These are phyloP conservation scores for Aphanomyces invadans DNA, from an alignment of 352 stramenopile species.

Conservation along the genomic window DNA sequence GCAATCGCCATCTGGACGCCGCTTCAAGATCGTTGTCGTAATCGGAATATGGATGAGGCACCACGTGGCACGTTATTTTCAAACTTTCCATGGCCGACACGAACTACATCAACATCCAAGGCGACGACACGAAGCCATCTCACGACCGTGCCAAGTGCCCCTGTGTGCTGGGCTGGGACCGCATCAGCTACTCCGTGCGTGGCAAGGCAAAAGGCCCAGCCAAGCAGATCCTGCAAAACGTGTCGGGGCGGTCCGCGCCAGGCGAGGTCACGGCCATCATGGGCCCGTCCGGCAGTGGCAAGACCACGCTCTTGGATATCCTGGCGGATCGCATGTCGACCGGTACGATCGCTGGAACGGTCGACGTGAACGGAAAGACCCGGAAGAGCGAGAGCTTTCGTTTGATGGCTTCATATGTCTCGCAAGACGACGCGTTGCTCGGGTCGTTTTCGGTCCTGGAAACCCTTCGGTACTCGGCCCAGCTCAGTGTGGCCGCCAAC, in stretches of 20 bases:
- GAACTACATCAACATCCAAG: background rate
- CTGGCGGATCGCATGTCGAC: slow-evolving; percentile 51
- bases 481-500: slow-evolving; percentile 29
- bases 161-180: background rate
- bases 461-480: slow-evolving; percentile 51
- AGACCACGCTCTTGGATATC: slow-evolving; percentile 29
- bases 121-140: background rate
- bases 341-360: slow-evolving; percentile 32
- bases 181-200: background rate
- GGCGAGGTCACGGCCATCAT: slow-evolving; percentile 27
- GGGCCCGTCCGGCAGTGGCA: slow-evolving; percentile 26
- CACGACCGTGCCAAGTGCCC: background rate
- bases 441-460: slow-evolving; percentile 60
- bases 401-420: slow-evolving; percentile 48
- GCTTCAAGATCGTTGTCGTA: too few species aligned
- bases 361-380: slow-evolving; percentile 40
- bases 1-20: too few species aligned
- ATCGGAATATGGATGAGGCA: too few species aligned
- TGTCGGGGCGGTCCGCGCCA: slow-evolving; percentile 25
- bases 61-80: too few species aligned
- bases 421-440: slow-evolving; percentile 55
- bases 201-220: background rate
- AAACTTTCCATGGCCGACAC: too few species aligned
- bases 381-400: slow-evolving; percentile 36
- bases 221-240: slow-evolving; percentile 27